A percentile compares a stretch with the other conserved stretches of the same genome.
These are phyloP conservation scores for Starmerella floris DNA, from an alignment of 805 yeast species.

Conservation along the genomic window DNA sequence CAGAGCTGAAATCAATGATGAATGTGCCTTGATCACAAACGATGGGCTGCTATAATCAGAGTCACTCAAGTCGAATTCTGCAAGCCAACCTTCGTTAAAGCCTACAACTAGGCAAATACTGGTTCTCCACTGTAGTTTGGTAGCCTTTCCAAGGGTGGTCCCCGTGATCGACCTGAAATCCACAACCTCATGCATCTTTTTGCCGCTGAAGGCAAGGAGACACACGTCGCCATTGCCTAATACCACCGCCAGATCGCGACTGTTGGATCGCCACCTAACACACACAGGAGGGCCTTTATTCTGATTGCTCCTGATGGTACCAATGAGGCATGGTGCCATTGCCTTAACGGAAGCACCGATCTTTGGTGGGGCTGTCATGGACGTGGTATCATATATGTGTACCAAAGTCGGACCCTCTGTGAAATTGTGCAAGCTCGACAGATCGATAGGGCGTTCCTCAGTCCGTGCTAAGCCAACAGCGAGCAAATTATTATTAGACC, in stretches of 20 bases:
- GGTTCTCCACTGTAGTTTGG: slow-evolving; percentile 38
- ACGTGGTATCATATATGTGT: slow-evolving; percentile 1
- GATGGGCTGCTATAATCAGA: slow-evolving; percentile 25
- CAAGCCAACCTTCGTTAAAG: slow-evolving; percentile 43
- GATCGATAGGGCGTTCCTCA: slow-evolving; percentile 28
- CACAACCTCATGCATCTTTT: slow-evolving; percentile 22
- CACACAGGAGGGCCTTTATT: slow-evolving; percentile 10
- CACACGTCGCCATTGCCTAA: slow-evolving; percentile 48
- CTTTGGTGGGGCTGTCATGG: not conserved
- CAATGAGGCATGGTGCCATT: not conserved
- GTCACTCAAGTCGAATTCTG: slow-evolving; percentile 37
- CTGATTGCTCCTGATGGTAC: not conserved
- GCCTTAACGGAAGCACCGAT: not conserved
- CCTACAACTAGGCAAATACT: slow-evolving; percentile 41
- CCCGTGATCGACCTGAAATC: slow-evolving; percentile 22
- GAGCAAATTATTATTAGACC: slow-evolving; percentile 7
- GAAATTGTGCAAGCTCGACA: not conserved
- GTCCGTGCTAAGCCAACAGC: slow-evolving; percentile 22
- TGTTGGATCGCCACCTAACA: slow-evolving; percentile 24
- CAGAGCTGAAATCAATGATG: slow-evolving; percentile 30
- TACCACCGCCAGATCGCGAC: slow-evolving; percentile 36
- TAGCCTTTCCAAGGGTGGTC: slow-evolving; percentile 15
- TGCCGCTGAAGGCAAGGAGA: slow-evolving; percentile 19
- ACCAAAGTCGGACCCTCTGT: not conserved
- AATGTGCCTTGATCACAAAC: slow-evolving; percentile 30